Conservation (phyloP, 805 yeast species). For the Candida lessepsii region DNA sequence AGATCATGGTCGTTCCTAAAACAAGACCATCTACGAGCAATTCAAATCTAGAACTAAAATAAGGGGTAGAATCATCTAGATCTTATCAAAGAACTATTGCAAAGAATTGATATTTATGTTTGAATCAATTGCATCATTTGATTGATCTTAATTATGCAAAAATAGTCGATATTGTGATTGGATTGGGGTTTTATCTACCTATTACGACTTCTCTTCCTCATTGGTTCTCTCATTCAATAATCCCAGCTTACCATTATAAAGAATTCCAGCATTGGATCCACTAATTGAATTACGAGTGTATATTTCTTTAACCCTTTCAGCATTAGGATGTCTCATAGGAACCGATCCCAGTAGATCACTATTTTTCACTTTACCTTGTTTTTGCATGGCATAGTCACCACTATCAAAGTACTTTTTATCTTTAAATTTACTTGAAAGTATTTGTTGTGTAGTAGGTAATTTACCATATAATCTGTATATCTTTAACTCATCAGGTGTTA, state of each 20-base stretch:
- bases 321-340: conserved; percentile 50
- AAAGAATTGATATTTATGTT: too few species aligned
- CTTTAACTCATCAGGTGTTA: conserved; percentile 77
- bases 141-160: too few species aligned
- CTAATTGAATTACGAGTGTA: conserved; percentile 57
- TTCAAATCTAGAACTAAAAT: not conserved
- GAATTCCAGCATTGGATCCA: conserved; percentile 42
- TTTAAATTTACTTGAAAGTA: conserved; percentile 70
- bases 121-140: too few species aligned
- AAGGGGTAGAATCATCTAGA: too few species aligned
- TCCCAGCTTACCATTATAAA: conserved; percentile 50
- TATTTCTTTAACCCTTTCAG: conserved; percentile 59
- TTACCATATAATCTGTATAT: conserved; percentile 81
- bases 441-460: conserved; percentile 76
- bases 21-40: too few species aligned
- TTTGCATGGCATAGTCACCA: conserved; percentile 87
- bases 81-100: too few species aligned
- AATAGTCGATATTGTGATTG: too few species aligned
- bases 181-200: too few species aligned
- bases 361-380: conserved; percentile 34
- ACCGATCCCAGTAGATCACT: conserved; percentile 18
- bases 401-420: conserved; percentile 92
- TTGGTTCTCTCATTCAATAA: conserved; percentile 54
- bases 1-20: too few species aligned
- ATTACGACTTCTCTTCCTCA: conserved; percentile 15